Evolutionary conservation across 495 filamentous ascomycete species (phyloP), one percentile per base, ranked within the genome.

Genomic region (Aspergillus ellipticus): DNA sequence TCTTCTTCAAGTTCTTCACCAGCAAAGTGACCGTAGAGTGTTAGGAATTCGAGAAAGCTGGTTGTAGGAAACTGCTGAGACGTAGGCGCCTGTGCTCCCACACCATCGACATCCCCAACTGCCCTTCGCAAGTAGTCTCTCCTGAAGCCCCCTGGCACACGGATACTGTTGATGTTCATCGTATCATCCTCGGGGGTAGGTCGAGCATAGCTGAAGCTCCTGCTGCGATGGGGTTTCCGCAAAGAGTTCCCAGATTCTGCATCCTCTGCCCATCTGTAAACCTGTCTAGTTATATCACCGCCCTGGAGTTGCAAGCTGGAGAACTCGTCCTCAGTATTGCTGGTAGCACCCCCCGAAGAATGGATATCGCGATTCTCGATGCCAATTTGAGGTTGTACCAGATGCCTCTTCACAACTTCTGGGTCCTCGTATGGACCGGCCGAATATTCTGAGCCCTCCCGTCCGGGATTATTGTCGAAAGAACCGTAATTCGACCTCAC

Each of bases 1-100:
- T 97, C 94, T 66, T 97, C 92, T 69, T 96, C 91, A 6, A 98
- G 79, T 66, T 95, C 85, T 71, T 98, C 94, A 65, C 94, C 94
- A 15, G 94, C 94, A 68, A 97, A 98, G 73, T 97, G 95, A 4
- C 95, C 94, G 61, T 96, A 97, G 15, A 98, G 77, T 7, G 88
- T 92, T 49, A 98, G 69, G 61, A 97, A 98, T 66, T 98, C 95
- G 42, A 97, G 83, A 63, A 98, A 98, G 71, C 87, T 97, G 59
- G 71, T 89, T 11, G 94, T 95, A 42, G 96, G 83, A 15, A 96
- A 74, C 49, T 82, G 85, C 21, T 78, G 79, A 69, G 71, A 49
- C 58, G 62, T 49, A 65, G 64, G 68, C 66, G 56, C 70, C 68
- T 54, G 71, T 54, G 51, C 56, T 71, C 64, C 68, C 29, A 63